Base-by-base conservation (phyloP, 83 land plant species). In the Picea abies region DNA sequence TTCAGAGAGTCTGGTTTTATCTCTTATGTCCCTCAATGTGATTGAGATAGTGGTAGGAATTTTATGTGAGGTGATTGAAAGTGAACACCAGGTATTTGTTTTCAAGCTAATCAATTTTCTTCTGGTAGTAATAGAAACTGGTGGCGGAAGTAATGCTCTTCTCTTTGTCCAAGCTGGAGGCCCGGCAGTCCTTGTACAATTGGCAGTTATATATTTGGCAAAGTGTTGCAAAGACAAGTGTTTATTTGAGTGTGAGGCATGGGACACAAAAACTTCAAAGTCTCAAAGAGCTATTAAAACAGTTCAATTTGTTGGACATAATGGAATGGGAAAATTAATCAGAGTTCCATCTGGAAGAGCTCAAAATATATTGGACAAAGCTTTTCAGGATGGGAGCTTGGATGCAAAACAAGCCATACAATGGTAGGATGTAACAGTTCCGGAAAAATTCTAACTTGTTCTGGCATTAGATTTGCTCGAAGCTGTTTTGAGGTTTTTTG, bases 11-110 rank as follows among this genome's bases (percentile, higher is more conserved):
- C 79, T 89, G 44, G 35, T 80, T 71, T 80, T 79, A 41, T 84
- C 83, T 64, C 58, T 89, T 17, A 82, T 75, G 58, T 87, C 84
- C 5, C 78, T 87, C 52, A 84, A 89, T 80, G 87, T 89, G 60
- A 83, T 89, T 73, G 91, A 87, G 91, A 82, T 90, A 62, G 86
- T 90, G 66, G 90, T 87, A 63, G 87, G 90, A 35, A 83, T 89
- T 82, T 81, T 89, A 23, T 90, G 86, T 39, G 90, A 87, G 78
- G 87, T 89, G 15, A 83, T 87, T 68, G 90, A 85, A 60, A 81
- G 83, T 63, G 91, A 84, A 65, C 87, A 87, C 49, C 82, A 89
- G 78, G 91, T 89, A 23, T 87, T 89, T 76, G 83, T 89, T n/a
- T 89, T 89, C 87, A 89, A 89, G 52, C 81, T 89, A 60, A 80